Evolutionary conservation across 2,329 filamentous ascomycete species (phyloP).

Genomic region (Paecilomyces fulvus): DNA sequence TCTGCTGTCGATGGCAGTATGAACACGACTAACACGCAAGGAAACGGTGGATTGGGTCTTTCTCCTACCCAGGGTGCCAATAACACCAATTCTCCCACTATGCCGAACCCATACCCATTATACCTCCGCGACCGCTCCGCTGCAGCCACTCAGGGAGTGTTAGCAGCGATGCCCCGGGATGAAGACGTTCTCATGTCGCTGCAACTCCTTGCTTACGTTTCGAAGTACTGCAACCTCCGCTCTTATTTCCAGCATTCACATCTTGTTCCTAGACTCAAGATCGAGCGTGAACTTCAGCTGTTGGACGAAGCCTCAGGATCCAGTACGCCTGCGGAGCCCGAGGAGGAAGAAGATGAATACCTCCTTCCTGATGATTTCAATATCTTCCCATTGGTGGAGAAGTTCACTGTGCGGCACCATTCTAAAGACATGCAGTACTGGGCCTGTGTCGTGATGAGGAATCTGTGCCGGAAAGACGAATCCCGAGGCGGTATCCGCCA

Average conservation of each 20-base stretch:
- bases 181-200: conserved; percentile 98
- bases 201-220: conserved; percentile 92
- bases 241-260: conserved; percentile 95
- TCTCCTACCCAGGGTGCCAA: conserved; percentile 57
- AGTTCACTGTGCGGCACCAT: conserved; percentile 93
- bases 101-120: conserved; percentile 64
- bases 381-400: conserved; percentile 95
- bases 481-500: conserved; percentile 88
- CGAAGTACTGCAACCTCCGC: conserved; percentile 94
- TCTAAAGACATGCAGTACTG: conserved; percentile 99
- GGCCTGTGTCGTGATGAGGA: conserved; percentile 98
- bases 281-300: conserved; percentile 73
- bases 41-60: conserved; percentile 60
- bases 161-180: conserved; percentile 89
- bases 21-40: conserved; percentile 59
- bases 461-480: conserved; percentile 96
- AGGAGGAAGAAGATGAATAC: conserved; percentile 74
- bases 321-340: conserved; percentile 20
- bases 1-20: conserved; percentile 78
- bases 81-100: conserved; percentile 63
- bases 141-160: conserved; percentile 59
- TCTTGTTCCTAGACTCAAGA: conserved; percentile 82
- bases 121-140: conserved; percentile 70
- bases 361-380: conserved; percentile 91
- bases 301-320: conserved; percentile 60